Conservation (phyloP, 2,329 filamentous ascomycete genomes). For the Cryphonectria naterciae region DNA sequence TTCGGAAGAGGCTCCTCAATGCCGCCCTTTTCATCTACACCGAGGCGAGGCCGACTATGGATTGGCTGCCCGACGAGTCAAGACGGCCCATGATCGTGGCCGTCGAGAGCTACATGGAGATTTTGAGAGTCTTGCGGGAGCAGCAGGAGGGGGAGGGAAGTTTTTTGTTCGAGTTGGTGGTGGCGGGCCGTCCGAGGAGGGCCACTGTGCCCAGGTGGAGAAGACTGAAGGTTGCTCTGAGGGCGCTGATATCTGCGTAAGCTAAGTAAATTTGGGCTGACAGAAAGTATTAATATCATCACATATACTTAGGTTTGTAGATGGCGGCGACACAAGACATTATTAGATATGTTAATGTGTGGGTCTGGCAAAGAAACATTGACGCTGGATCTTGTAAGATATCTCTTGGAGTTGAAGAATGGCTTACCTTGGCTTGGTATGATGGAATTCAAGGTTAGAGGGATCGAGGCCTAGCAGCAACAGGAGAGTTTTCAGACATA, state of each 20-base stretch:
- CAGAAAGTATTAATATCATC: neutral
- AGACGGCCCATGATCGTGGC: slow-evolving; percentile 46
- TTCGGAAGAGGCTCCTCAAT: slow-evolving; percentile 60
- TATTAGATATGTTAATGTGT: neutral
- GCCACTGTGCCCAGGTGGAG: slow-evolving; percentile 31
- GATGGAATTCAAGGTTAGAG: neutral
- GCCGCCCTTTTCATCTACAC: slow-evolving; percentile 65
- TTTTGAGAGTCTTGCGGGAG: slow-evolving; percentile 31
- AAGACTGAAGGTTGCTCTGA: slow-evolving; percentile 30
- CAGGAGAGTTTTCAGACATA: neutral
- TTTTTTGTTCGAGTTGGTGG: slow-evolving; percentile 1
- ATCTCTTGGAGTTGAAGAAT: neutral
- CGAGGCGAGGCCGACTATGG: slow-evolving; percentile 59
- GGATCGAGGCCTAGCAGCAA: neutral
- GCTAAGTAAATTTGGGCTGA: neutral
- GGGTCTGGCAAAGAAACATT: neutral
- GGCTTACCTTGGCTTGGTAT: neutral
- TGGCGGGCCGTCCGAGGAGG: slow-evolving; percentile 24
- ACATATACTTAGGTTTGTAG: neutral
- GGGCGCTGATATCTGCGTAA: slow-evolving; percentile 28
- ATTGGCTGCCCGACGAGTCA: slow-evolving; percentile 62
- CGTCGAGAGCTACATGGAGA: slow-evolving; percentile 35
- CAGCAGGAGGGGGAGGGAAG: neutral
- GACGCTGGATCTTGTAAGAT: neutral
- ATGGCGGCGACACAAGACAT: neutral